Evolutionary conservation across 2,329 filamentous ascomycete genomes (phyloP).

Genomic region (Davidsoniella eucalypti): DNA sequence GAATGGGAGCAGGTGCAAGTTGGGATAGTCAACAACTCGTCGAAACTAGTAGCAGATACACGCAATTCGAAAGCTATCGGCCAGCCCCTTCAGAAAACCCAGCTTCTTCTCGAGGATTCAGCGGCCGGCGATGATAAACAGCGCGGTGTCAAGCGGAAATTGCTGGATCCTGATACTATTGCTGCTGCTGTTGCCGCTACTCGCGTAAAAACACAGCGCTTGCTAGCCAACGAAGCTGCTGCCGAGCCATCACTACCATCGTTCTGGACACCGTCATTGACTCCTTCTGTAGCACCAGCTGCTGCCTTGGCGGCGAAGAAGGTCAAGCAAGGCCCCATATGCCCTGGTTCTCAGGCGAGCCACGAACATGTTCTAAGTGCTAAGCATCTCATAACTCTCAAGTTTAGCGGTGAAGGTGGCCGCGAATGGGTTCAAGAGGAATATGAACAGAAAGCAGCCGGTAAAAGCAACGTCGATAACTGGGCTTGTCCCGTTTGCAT

Average conservation of each 20-base stretch:
- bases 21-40: conserved; percentile 31
- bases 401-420: conserved; percentile 56
- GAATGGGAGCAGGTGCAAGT: conserved; percentile 80
- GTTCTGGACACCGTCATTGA: conserved; percentile 85
- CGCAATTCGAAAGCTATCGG: conserved; percentile 15
- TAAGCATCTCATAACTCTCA: conserved; percentile 57
- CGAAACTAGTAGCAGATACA: not conserved
- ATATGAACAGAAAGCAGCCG: not conserved
- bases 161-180: conserved; percentile 49
- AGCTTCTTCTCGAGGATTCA: conserved; percentile 3
- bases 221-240: conserved; percentile 56
- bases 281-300: conserved; percentile 35
- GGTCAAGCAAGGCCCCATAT: conserved; percentile 52
- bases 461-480: not conserved
- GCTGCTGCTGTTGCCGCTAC: conserved; percentile 53
- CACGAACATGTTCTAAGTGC: conserved; percentile 60
- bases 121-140: not conserved
- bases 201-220: conserved; percentile 49
- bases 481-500: conserved; percentile 68
- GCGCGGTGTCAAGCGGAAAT: conserved; percentile 49
- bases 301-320: conserved; percentile 42
- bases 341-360: conserved; percentile 45
- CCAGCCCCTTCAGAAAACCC: not conserved
- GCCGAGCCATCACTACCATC: conserved; percentile 57
- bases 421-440: conserved; percentile 14